phyloP scores from a whole-genome alignment of 1,284 basidiomycete genomes.

The Mycosarcoma maydis region DNA sequence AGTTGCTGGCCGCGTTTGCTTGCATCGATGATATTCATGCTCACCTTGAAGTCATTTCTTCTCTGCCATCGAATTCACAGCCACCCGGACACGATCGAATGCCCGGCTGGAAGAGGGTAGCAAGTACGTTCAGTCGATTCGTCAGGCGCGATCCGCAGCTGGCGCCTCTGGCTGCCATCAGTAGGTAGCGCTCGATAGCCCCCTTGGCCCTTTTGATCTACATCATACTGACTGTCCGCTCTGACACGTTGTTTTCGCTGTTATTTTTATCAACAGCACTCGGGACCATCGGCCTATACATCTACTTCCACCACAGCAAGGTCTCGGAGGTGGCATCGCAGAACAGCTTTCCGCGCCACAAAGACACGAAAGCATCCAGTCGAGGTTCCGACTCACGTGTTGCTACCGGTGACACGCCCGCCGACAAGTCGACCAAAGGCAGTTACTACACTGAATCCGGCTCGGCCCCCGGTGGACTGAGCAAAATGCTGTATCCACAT shows the following conservation, averaged over 20 bases:
- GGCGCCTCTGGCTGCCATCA: constrained; percentile 14
- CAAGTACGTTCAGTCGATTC: constrained; percentile 18
- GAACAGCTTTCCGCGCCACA: constrained; percentile 12
- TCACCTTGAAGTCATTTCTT: no score
- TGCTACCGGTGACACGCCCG: constrained; percentile 4
- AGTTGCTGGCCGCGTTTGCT: no score
- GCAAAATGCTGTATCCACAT: constrained; percentile 7
- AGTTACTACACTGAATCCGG: constrained; percentile 18
- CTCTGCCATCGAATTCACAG: no score
- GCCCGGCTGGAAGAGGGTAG: constrained; percentile 9
- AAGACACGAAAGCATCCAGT: constrained; percentile 20
- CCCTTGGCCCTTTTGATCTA: neutral
- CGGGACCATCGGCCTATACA: constrained; percentile 24
- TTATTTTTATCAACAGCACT: constrained; percentile 4
- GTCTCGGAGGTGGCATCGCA: constrained; percentile 8
- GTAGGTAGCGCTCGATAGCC: neutral
- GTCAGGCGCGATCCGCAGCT: constrained; percentile 35
- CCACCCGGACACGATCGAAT: constrained; percentile 19
- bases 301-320: constrained; percentile 31
- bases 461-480: constrained; percentile 5
- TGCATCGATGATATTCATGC: no score
- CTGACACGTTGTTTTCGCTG: neutral
- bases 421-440: neutral
- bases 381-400: constrained; percentile 6
- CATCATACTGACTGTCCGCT: neutral